Percentiles rank a stretch among this genome's conserved stretches.
These are phyloP conservation scores for Blastobotrys capitulatus DNA, from an alignment of 1,139 yeast genomes.

Conservation along the genomic window DNA sequence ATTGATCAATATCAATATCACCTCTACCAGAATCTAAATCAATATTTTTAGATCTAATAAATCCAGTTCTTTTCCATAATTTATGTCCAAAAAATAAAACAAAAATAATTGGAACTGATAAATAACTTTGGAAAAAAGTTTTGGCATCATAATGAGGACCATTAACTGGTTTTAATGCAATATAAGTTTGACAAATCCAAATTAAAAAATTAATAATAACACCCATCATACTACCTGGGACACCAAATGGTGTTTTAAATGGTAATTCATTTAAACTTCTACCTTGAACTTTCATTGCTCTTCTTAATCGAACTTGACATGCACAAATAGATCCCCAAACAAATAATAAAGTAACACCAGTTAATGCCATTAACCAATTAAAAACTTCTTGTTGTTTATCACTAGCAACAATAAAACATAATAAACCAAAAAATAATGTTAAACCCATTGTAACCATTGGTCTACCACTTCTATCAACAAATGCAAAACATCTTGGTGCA, in stretches of 20 bases:
- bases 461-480: slow-evolving; percentile 69
- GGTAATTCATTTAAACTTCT: slow-evolving; percentile 62
- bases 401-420: slow-evolving; percentile 65
- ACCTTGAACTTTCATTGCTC: slow-evolving; percentile 63
- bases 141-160: slow-evolving; percentile 32
- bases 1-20: slow-evolving; percentile 47
- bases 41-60: slow-evolving; percentile 42
- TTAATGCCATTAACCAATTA: slow-evolving; percentile 74
- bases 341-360: slow-evolving; percentile 78
- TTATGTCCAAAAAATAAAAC: slow-evolving; percentile 48
- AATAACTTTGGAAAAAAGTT: slow-evolving; percentile 48
- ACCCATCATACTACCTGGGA: slow-evolving; percentile 65
- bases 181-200: slow-evolving; percentile 76
- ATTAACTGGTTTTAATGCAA: slow-evolving; percentile 66
- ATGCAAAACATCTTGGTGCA: slow-evolving; percentile 69
- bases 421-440: slow-evolving; percentile 56
- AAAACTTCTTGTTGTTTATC: slow-evolving; percentile 64
- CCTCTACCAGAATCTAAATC: slow-evolving; percentile 54
- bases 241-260: slow-evolving; percentile 63
- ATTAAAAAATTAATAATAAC: slow-evolving; percentile 55
- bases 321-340: slow-evolving; percentile 79
- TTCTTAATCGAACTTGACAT: slow-evolving; percentile 74
- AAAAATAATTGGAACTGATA: slow-evolving; percentile 50
- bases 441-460: slow-evolving; percentile 64
- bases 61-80: slow-evolving; percentile 38